Evolutionary conservation across 23 red algal genomes (phyloP), one percentile per base, ranked within the genome.

Genomic region (Gracilaria gracilis): DNA sequence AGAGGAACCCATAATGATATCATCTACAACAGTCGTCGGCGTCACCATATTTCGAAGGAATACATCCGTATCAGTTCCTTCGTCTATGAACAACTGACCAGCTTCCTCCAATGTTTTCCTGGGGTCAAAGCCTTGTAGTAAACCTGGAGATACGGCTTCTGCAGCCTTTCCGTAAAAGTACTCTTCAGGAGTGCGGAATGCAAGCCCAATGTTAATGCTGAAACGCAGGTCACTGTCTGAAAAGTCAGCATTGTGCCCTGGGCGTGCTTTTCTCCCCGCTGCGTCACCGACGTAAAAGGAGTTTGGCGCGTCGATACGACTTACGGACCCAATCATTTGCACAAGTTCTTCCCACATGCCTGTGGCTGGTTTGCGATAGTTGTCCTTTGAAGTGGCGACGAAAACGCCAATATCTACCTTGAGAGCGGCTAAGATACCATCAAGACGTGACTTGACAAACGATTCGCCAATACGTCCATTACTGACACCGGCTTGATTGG

Each of bases 281-380:
- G 93, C 93, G 74, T 91, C 93, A 54, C 93, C 93, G 34, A 89
- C 84, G 44, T 85, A 95, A 57, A 95, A 83, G 33, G 84, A 84
- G 51, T 48, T 84, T 38, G 65, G 61, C 20, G 35, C 37, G 37
- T 94, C 64, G 11, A 95, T 73, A 25, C 58, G 65, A 39, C 20
- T 4, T 6, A 83, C 57, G n/a, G 65, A 51, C 0, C 85, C 75
- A 29, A 85, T 58, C n/a, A 46, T 19, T 34, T 85, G 65, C 29
- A 75, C 65, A 54, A 84, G 57, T 54, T 54, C 38, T 23, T 95
- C 88, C 93, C 93, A 95, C 79, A 95, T 83, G 7, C 93, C 93
- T 11, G 65, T 69, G 38, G 78, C 86, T 21, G 86, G 93, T 46
- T 95, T 95, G 59, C 93, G 93, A 73, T 65, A 86, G 24, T 88